Base-by-base conservation (phyloP, 2,329 filamentous ascomycete species). In the Pseudogymnoascus verrucosus region DNA sequence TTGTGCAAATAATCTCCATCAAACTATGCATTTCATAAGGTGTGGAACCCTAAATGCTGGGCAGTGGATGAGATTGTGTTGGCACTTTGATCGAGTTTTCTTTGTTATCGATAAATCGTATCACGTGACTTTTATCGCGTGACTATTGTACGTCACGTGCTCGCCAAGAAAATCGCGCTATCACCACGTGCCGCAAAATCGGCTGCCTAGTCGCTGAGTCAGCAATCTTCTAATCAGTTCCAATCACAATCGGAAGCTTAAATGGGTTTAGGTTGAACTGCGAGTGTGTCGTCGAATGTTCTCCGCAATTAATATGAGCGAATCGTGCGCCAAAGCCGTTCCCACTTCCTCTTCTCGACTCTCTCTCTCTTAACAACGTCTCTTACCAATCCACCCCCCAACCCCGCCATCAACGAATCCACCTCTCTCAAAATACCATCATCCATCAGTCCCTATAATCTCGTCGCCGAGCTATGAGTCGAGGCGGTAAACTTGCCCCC, bases 401-500 rank as follows among this genome's bases (percentile, higher is more conserved):
- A 16, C 47, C 42, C 47, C 47, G 47, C 47, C 47, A 57, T 57
- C 47, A 57, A 34, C 47, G 47, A 57, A 57, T 34, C 47, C 47
- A 57, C 47, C 28, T 34, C 34, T 61, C 37, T 39, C 59, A 19
- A 26, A 61, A 37, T 16, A 61, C 19, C 34, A 40, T 42, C 59
- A 61, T 61, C 47, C 47, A 61, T 61, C 59, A 61, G 59, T 11
- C 37, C 34, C 37, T 23, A 54, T 8, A 61, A 61, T 11, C 34
- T 61, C 64, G 65, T 71, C 73, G 71, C 72, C 83, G 86, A 92
- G 89, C 87, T 88, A 96, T 96, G 91, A 96, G 89, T 91, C 89
- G 91, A 82, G 88, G 87, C 82, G 89, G 88, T 81, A 98, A 97
- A 87, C 89, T 98, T 85, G 93, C 93, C 82, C 93, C 95, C 80